Base-by-base conservation (phyloP, 1,284 basidiomycete species). In the Termitomyces sp. region DNA sequence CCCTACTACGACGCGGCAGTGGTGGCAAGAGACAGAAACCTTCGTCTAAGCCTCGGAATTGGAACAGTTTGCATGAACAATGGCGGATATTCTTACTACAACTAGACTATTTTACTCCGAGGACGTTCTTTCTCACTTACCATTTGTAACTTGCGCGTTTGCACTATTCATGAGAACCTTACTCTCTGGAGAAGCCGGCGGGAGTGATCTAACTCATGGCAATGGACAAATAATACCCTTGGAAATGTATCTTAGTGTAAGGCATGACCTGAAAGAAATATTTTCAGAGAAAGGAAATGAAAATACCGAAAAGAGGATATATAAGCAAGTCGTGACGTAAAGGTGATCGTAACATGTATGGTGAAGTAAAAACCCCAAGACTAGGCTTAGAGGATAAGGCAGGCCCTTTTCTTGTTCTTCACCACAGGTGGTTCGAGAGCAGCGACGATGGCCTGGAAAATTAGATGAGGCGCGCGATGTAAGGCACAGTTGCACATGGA, bases 351-450 rank as follows among this genome's bases (percentile, higher is more conserved):
- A 70, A 71, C 65, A 67, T 67, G 66, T 65, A 68, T 70, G 57
- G 60, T 60, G 61, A 56, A 59, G 59, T 31, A 58, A 63, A 56
- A 61, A 56, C 53, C 51, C 47, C 53, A 55, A 50, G 53, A 61
- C 47, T 52, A 53, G 54, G 50, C 59, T 84, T 79, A 96, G 72
- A 92, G 81, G 67, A 96, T 82, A 68, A 92, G 78, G 81, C 95
- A 98, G 75, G 83, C 88, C 65, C 74, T 68, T 70, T 68, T 82
- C 77, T 77, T 86, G 77, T 86, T 89, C 82, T 87, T 94, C 66
- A 90, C 79, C 62, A 96, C 87, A 60, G 96, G 96, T 57, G 96
- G 96, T 72, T 98, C 96, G 62, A 99, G 84, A 21, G 95, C 97
- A 60, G 96, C 96, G 60, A 98, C 96, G 69, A 99, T 98, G 55